Evolutionary conservation across 768 basidiomycete genomes (phyloP).

Genomic region (Gloeophyllum trabeum): DNA sequence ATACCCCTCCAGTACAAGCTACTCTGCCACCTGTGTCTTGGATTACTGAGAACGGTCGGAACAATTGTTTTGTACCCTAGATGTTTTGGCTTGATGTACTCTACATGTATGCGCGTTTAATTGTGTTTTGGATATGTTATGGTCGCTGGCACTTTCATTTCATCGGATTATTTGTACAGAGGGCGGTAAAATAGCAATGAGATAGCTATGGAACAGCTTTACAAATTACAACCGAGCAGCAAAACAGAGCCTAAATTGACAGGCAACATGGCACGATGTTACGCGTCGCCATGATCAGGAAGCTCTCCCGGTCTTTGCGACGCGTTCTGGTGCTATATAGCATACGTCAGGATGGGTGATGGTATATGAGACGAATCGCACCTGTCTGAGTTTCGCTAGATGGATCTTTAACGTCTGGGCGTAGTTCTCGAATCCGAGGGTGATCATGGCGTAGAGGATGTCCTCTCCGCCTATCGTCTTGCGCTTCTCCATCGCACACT

Average conservation of each 20-base stretch:
- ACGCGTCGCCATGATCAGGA: background rate
- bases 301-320: background rate
- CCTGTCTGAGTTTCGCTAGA: slow-evolving; percentile 81
- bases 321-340: slow-evolving; percentile 9
- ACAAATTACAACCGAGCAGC: background rate
- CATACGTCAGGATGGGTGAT: background rate
- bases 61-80: no score
- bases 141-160: no score
- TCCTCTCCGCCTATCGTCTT: slow-evolving; percentile 99
- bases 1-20: no score
- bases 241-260: background rate
- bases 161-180: no score
- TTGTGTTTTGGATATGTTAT: no score
- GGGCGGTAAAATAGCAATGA: no score
- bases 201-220: background rate
- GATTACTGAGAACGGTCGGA: no score
- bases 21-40: no score
- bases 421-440: slow-evolving; percentile 92
- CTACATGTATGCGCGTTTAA: no score
- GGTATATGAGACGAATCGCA: slow-evolving; percentile 15
- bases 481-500: slow-evolving; percentile 87
- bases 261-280: background rate
- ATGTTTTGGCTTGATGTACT: no score
- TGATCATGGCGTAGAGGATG: slow-evolving; percentile 88
- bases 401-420: slow-evolving; percentile 89